Percentiles rank a stretch among this genome's conserved stretches.
Evolutionary conservation across 495 filamentous ascomycete species (phyloP).

Genomic region (Aspergillus campestris): DNA sequence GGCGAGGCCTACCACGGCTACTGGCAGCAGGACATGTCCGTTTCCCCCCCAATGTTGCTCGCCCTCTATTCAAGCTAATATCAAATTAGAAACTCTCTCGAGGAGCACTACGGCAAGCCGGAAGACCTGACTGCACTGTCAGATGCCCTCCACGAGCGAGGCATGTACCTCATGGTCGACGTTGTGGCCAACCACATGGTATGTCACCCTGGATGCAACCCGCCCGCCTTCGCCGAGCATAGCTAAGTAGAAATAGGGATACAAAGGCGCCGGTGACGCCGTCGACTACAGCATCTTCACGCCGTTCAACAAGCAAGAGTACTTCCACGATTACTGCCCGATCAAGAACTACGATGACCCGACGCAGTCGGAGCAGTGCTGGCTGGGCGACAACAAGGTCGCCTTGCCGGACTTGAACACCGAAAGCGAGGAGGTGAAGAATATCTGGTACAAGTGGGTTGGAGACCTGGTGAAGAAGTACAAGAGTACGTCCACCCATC

Average conservation of each 20-base stretch:
- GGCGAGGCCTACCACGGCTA: conserved; percentile 65
- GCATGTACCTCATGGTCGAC: conserved; percentile 73
- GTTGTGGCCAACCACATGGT: conserved; percentile 73
- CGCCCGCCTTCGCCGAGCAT: neutral
- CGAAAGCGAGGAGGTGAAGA: conserved; percentile 45
- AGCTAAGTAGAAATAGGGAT: conserved; percentile 32
- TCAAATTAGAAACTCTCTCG: conserved; percentile 1
- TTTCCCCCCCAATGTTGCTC: neutral
- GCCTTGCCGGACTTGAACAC: conserved; percentile 65
- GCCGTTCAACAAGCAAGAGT: conserved; percentile 54
- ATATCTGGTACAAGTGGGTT: conserved; percentile 60
- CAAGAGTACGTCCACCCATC: conserved; percentile 28
- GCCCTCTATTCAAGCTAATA: neutral
- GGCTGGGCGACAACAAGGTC: conserved; percentile 54
- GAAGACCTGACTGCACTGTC: conserved; percentile 55
- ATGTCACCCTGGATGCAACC: conserved; percentile 1
- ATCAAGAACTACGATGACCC: conserved; percentile 57
- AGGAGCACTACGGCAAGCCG: conserved; percentile 54
- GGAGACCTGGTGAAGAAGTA: conserved; percentile 55
- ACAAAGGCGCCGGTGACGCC: conserved; percentile 40
- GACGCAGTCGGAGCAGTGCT: conserved; percentile 45
- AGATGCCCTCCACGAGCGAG: conserved; percentile 49
- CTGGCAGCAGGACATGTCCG: conserved; percentile 60
- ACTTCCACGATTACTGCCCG: conserved; percentile 60
- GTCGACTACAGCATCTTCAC: conserved; percentile 56